Evolutionary conservation across 495 filamentous ascomycete genomes (phyloP), one percentile per base, ranked within the genome.

Genomic region (Acidomyces sp.): DNA sequence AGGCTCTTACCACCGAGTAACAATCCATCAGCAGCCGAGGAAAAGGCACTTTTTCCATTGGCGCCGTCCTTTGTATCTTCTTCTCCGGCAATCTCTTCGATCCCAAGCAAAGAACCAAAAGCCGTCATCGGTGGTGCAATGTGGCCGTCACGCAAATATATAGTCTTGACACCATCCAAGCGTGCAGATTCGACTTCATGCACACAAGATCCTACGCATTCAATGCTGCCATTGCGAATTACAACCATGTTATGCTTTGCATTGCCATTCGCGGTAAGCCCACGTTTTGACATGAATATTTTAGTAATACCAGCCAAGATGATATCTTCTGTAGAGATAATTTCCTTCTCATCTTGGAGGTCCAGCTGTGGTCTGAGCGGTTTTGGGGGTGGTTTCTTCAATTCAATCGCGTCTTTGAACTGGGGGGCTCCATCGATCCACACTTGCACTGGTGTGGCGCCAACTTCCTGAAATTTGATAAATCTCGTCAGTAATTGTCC

Each of bases 361-460:
- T 24, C 27, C 2, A 33, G 20, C 13, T 45, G 37, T 12, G 18
- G 53, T 15, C 27, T 46, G 17, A 67, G 56, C 5, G 67, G 63
- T 2, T 57, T 51, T 7, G 57, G 41, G 11, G 52, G 42, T 13
- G 49, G 39, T 25, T 47, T 49, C 32, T 45, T 41, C 11, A 51
- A 28, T 29, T 50, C 41, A 2, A 55, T 51, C 4, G 54, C 48
- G 34, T 52, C 45, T 25, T 54, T 37, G 25, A 50, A 56, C 26
- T 53, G 28, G 29, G 49, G 6, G 10, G 60, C 70, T 4, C 76
- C 75, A 49, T 80, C 76, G 43, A 80, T 74, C 66, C 68, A 80
- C 2, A 80, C 72, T 42, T 79, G 72, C 0, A 70, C 55, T 0
- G 76, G 72, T 4, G 74, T 60, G 0, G 75, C 75, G 7, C 76